phyloP scores from a whole-genome alignment of 352 stramenopile genomes.

The Phytophthora rubi region DNA sequence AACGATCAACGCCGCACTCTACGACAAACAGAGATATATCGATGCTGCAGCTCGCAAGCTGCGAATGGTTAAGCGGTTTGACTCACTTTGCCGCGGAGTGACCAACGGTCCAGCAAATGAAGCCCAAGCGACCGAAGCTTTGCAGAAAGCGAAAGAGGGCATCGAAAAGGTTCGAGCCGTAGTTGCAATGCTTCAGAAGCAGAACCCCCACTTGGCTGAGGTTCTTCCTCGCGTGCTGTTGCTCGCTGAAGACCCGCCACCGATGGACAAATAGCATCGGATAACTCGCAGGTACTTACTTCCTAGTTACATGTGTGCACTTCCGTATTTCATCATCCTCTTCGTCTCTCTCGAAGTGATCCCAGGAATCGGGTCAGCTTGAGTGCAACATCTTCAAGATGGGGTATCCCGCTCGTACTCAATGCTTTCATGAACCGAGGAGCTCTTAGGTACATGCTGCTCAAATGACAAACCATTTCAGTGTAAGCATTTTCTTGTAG shows the following conservation, averaged over 20 bases:
- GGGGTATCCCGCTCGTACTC: conserved; percentile 20
- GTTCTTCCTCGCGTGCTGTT: conserved; percentile 83
- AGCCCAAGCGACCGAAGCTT: conserved; percentile 56
- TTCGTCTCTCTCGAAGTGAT: conserved; percentile 28
- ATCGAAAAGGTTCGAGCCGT: conserved; percentile 67
- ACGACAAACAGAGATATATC: conserved; percentile 91
- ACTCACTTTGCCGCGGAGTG: conserved; percentile 57
- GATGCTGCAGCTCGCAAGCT: conserved; percentile 76
- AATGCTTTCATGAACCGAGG: conserved; percentile 38
- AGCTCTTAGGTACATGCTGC: conserved; percentile 59
- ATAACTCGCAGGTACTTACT: neutral
- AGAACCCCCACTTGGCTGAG: conserved; percentile 82
- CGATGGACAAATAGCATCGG: conserved; percentile 29
- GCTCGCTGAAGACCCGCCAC: conserved; percentile 75
- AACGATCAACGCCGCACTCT: conserved; percentile 87
- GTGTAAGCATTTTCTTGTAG: neutral
- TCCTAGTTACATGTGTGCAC: conserved; percentile 1
- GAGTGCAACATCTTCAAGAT: conserved; percentile 37
- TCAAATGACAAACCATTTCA: neutral
- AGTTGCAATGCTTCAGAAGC: conserved; percentile 61
- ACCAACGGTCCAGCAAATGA: conserved; percentile 49
- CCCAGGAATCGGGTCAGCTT: conserved; percentile 46
- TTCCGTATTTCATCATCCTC: conserved; percentile 1
- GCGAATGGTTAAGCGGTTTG: conserved; percentile 73
- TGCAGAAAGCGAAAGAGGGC: conserved; percentile 52